Evolutionary conservation across 2,329 filamentous ascomycete species (phyloP).

Genomic region (Penicillium brevicompactum): DNA sequence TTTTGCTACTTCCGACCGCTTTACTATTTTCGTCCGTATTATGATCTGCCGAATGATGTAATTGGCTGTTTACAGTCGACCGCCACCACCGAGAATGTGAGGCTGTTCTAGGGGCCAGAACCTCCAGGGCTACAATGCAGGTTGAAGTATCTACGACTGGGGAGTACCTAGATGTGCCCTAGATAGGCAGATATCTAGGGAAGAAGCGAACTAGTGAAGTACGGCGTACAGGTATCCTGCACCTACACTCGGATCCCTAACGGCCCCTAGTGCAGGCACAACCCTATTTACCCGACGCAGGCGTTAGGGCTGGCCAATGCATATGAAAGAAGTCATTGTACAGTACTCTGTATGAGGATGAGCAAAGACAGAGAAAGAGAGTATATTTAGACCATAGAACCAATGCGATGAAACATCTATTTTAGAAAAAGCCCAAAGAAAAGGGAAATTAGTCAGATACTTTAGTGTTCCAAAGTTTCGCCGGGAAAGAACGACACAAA

Average conservation of each 20-base stretch:
- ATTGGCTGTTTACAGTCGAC: conserved; percentile 6
- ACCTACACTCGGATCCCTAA: neutral
- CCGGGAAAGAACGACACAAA: conserved; percentile 6
- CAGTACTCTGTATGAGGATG: neutral
- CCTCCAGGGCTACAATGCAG: neutral
- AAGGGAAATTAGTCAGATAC: neutral
- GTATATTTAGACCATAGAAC: neutral
- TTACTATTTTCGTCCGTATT: conserved; percentile 1
- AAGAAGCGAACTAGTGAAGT: too few relatives aligned
- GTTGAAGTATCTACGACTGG: neutral
- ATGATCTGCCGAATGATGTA: conserved; percentile 11
- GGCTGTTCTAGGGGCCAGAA: neutral
- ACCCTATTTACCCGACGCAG: conserved; percentile 27
- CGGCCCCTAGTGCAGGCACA: conserved; percentile 10
- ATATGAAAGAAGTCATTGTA: conserved; percentile 1
- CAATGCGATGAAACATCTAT: neutral
- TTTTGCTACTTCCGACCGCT: neutral
- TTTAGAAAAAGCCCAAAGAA: neutral
- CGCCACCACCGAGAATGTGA: conserved; percentile 8
- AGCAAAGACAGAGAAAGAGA: neutral
- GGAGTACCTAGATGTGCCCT: too few relatives aligned
- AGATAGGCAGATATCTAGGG: too few relatives aligned
- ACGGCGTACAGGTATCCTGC: too few relatives aligned
- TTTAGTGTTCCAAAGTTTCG: conserved; percentile 10
- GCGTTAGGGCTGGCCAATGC: conserved; percentile 24